phyloP scores from a whole-genome alignment of 176 grass and related monocot species.

The Musa beccarii region DNA sequence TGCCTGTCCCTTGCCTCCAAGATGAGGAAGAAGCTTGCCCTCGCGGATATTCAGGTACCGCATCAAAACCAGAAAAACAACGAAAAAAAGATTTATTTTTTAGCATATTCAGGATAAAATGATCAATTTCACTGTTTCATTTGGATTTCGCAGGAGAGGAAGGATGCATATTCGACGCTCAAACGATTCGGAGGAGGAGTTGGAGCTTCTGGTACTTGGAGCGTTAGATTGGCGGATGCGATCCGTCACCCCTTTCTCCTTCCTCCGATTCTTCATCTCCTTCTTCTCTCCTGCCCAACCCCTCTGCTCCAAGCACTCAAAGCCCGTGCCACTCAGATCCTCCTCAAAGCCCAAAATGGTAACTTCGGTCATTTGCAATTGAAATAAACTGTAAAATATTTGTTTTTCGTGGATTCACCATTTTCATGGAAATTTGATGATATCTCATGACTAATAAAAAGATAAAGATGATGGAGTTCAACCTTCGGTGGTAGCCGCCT shows the following conservation, averaged over 20 bases:
- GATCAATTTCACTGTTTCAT: not conserved
- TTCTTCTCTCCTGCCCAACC: conserved; percentile 40
- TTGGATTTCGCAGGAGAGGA: conserved; percentile 41
- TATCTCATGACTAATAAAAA: conserved; percentile 12
- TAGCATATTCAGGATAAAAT: not conserved
- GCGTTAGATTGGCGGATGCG: conserved; percentile 75
- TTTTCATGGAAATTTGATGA: not conserved
- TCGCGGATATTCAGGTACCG: conserved; percentile 53
- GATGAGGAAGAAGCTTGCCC: conserved; percentile 68
- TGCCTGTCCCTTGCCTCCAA: conserved; percentile 90
- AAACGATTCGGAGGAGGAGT: conserved; percentile 51
- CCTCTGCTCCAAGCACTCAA: conserved; percentile 47
- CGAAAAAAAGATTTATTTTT: not conserved
- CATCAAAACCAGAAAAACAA: not conserved
- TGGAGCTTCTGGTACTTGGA: conserved; percentile 65
- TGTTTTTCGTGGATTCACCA: not conserved
- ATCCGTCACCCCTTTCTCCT: conserved; percentile 88
- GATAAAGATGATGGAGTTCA: conserved; percentile 65
- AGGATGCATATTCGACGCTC: conserved; percentile 55
- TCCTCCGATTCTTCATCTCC: conserved; percentile 79
- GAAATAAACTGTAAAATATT: not conserved
- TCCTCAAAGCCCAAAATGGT: conserved; percentile 60
- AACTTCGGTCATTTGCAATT: conserved; percentile 1
- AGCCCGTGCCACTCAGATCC: conserved; percentile 43
- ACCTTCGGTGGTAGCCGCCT: conserved; percentile 51